Evolutionary conservation across 2,329 filamentous ascomycete species (phyloP), one percentile per base, ranked within the genome.

Genomic region (Passalora sequoiae): DNA sequence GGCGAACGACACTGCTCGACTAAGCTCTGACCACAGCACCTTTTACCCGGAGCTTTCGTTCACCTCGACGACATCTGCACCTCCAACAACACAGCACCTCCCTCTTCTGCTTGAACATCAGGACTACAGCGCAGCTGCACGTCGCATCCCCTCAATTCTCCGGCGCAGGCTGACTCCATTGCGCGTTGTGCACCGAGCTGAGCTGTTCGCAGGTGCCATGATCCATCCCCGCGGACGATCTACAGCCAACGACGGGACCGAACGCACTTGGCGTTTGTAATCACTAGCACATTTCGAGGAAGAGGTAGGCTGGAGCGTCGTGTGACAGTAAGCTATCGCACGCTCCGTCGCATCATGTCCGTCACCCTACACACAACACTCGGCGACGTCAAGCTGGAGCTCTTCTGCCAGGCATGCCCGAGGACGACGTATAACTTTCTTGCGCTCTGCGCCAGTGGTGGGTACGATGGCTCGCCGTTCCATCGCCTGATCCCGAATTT

Each of bases 351-450:
- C 30, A 36, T 25, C 58, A 74, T 74, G 71, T 70, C 71, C 42
- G 69, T 73, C 54, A 74, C 71, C 56, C 77, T 98, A 10, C 89
- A 96, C 68, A 98, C 92, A 38, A 86, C 82, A 38, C 77, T 84
- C 40, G 92, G 92, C 63, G 84, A 92, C 68, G 76, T 98, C 64
- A 98, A 97, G 71, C 79, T 97, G 58, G 92, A 97, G 67, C 74
- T 98, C 55, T 97, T 96, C 71, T 97, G 91, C 72, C 88, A 96
- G 66, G 83, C 86, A 57, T 88, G 94, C 22, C 92, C 92, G 50
- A 89, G 91, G 66, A 95, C 92, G 0, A 84, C 89, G 51, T 63
- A 87, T 82, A 94, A 94, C 71, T 94, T 94, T 68, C 81, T 94
- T 55, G 86, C 86, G 40, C 81, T 92, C 51, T 89, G 85, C 72